These are phyloP conservation scores for Claviceps pazoutovae DNA, from an alignment of 2,329 filamentous ascomycete species.

Conservation along the genomic window DNA sequence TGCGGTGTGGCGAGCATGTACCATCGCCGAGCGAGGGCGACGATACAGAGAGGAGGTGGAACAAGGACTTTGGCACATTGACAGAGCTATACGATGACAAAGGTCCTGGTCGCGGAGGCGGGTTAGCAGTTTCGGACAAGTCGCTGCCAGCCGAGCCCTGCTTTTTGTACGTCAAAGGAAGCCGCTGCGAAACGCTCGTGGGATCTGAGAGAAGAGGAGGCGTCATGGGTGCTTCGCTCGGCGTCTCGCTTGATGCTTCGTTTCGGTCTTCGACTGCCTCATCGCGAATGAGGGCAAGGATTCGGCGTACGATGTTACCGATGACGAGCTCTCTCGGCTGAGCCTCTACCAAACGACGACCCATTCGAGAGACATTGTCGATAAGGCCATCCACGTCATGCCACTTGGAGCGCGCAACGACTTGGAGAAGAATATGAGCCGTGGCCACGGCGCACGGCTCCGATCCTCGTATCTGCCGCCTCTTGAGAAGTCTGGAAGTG, in stretches of 20 bases:
- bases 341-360: slow-evolving; percentile 63
- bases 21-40: slow-evolving; percentile 31
- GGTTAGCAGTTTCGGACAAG: slow-evolving; percentile 14
- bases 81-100: slow-evolving; percentile 50
- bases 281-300: slow-evolving; percentile 81
- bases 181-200: slow-evolving; percentile 17
- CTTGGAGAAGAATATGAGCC: slow-evolving; percentile 72
- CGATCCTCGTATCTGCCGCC: slow-evolving; percentile 77
- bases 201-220: slow-evolving; percentile 26
- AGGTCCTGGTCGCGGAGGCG: slow-evolving; percentile 41
- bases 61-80: slow-evolving; percentile 61
- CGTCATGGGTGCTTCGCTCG: slow-evolving; percentile 29
- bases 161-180: slow-evolving; percentile 19
- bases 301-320: slow-evolving; percentile 83
- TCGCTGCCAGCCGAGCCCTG: slow-evolving; percentile 20
- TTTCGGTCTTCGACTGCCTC: slow-evolving; percentile 74
- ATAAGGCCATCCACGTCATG: slow-evolving; percentile 66
- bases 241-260: slow-evolving; percentile 45
- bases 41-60: slow-evolving; percentile 70
- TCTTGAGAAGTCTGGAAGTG: slow-evolving; percentile 53
- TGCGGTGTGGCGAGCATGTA: slow-evolving; percentile 30
- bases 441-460: slow-evolving; percentile 85
- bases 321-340: slow-evolving; percentile 86
- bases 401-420: slow-evolving; percentile 72
- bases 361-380: slow-evolving; percentile 64